Evolutionary conservation across 116 monocot genomes (phyloP).

Genomic region (Cymodocea nodosa): DNA sequence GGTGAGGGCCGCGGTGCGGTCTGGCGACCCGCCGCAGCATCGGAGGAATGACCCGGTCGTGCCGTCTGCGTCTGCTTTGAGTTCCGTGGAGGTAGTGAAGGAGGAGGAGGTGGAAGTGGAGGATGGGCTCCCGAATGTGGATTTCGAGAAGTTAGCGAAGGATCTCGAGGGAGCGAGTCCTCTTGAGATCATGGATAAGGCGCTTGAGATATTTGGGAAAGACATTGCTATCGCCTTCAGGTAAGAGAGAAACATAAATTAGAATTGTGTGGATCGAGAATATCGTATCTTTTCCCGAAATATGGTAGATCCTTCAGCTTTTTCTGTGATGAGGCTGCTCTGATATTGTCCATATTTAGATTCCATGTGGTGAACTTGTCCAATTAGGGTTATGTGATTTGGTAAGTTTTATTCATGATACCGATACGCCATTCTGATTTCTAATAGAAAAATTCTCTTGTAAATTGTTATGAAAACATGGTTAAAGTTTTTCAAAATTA

Average conservation of each 20-base stretch:
- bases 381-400: not conserved
- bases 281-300: no score
- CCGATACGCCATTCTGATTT: no score
- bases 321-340: not conserved
- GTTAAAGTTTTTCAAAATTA: no score
- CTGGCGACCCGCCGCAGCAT: slow-evolving; percentile 18
- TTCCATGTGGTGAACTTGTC: not conserved
- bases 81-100: slow-evolving; percentile 1
- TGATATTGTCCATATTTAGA: not conserved
- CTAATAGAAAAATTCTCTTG: no score
- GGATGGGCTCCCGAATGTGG: slow-evolving; percentile 9
- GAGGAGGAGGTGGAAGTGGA: slow-evolving; percentile 5
- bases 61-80: not conserved
- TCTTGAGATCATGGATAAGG: slow-evolving; percentile 62
- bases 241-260: not conserved
- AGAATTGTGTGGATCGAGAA: no score
- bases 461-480: no score
- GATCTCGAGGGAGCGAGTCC: slow-evolving; percentile 51
- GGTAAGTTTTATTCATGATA: no score
- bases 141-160: slow-evolving; percentile 46
- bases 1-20: slow-evolving; percentile 11
- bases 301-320: no score
- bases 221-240: slow-evolving; percentile 16
- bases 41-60: slow-evolving; percentile 15
- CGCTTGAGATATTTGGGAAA: slow-evolving; percentile 55